phyloP scores from a whole-genome alignment of 2,329 filamentous ascomycete genomes.

The Leptographium procerum region DNA sequence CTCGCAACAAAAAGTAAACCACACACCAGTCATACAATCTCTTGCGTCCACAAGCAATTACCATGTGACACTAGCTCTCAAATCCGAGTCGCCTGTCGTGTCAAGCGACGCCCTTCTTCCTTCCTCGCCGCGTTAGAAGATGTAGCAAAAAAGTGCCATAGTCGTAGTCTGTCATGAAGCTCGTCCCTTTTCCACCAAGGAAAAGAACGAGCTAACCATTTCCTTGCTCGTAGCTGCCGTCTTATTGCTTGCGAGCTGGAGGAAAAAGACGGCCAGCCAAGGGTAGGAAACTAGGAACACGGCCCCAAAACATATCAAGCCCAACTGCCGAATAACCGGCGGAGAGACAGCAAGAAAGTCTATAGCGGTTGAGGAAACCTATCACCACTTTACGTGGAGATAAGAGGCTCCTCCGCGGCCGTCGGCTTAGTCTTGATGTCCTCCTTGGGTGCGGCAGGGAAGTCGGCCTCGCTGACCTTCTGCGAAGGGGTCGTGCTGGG shows the following conservation, averaged over 20 bases:
- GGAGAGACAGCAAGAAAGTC: not conserved
- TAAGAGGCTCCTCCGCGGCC: constrained; percentile 13
- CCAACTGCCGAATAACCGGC: not conserved
- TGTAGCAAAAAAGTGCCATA: constrained; percentile 1
- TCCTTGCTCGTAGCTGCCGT: constrained; percentile 8
- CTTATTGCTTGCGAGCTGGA: constrained; percentile 8
- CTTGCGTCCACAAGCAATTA: not conserved
- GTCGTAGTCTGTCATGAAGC: constrained; percentile 12
- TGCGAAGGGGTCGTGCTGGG: constrained; percentile 6
- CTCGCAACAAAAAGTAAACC: not conserved
- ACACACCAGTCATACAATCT: constrained; percentile 2
- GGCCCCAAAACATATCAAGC: not conserved
- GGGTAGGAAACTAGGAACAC: not conserved
- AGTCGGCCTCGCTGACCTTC: constrained; percentile 31
- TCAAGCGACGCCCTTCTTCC: not conserved
- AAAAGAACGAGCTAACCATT: constrained; percentile 5
- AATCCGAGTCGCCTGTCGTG: not conserved
- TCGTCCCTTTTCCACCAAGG: constrained; percentile 6
- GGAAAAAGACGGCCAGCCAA: constrained; percentile 10
- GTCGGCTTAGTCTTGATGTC: constrained; percentile 38
- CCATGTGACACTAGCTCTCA: not conserved
- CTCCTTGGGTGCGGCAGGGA: constrained; percentile 31
- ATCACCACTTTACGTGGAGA: constrained; percentile 8
- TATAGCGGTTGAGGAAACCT: not conserved
- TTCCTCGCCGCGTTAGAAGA: not conserved